Evolutionary conservation across 768 basidiomycete species (phyloP).

Genomic region (Chalciporus piperatus): DNA sequence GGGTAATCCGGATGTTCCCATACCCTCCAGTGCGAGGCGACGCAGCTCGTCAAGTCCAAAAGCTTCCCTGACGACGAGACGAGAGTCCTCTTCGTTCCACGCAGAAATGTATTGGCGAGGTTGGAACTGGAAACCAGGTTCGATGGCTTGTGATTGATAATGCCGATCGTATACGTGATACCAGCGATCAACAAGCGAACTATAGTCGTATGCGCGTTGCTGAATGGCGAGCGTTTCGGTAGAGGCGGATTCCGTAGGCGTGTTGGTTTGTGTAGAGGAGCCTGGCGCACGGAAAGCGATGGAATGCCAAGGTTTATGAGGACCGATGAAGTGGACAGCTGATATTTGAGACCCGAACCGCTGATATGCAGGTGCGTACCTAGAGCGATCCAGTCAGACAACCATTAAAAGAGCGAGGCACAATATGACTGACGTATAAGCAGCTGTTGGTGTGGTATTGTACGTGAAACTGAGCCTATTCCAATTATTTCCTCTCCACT

Average conservation of each 20-base stretch:
- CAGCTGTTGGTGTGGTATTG: slow-evolving; percentile 97
- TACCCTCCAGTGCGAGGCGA: slow-evolving; percentile 32
- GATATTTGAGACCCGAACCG: slow-evolving; percentile 87
- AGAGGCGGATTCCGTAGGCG: slow-evolving; percentile 25
- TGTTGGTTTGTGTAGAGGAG: slow-evolving; percentile 31
- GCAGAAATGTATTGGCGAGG: slow-evolving; percentile 66
- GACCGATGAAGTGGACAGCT: slow-evolving; percentile 91
- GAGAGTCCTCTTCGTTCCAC: slow-evolving; percentile 56
- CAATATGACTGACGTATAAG: slow-evolving; percentile 75
- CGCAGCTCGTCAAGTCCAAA: slow-evolving; percentile 43
- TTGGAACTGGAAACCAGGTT: slow-evolving; percentile 51
- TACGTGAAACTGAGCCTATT: slow-evolving; percentile 95
- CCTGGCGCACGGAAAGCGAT: slow-evolving; percentile 67
- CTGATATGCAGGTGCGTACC: slow-evolving; percentile 95
- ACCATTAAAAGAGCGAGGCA: slow-evolving; percentile 22
- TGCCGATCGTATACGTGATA: slow-evolving; percentile 86
- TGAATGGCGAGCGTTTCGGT: slow-evolving; percentile 8
- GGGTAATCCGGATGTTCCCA: slow-evolving; percentile 14
- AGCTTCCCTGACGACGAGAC: slow-evolving; percentile 16
- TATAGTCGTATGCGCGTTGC: slow-evolving; percentile 68
- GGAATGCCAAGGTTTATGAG: slow-evolving; percentile 92
- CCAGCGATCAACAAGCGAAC: slow-evolving; percentile 86
- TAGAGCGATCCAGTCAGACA: slow-evolving; percentile 35
- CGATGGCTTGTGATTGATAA: slow-evolving; percentile 59
- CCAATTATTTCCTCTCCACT: slow-evolving; percentile 89